Evolutionary conservation across 1,284 basidiomycete genomes (phyloP), one percentile per base, ranked within the genome.

Genomic region (Waitea zeae): DNA sequence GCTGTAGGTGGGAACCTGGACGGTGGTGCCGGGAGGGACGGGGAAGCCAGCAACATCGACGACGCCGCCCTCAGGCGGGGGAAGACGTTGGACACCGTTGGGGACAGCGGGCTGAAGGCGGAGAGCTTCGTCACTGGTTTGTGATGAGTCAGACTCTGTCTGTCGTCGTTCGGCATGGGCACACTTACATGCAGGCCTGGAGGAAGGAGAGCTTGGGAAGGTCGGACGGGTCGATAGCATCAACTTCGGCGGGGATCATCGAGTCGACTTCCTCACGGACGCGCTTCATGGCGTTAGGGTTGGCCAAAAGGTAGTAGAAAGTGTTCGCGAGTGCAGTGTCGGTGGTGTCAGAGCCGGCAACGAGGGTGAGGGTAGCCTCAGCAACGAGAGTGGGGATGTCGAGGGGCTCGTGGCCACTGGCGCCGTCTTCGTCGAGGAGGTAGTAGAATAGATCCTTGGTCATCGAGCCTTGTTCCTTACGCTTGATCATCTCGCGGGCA

Each of bases 401-500:
- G 41, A 48, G 17, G 49, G 49, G 33, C 35, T n/a, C 41, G 24
- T 9, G 43, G 14, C 9, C 14, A 9, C 39, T 40, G 7, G 47
- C 33, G 9, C 49, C 50, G 31, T 55, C 58, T 45, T 62, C 57
- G 31, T 59, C 52, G 20, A 52, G 58, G 14, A 65, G 41, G 42
- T 65, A 53, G 42, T 61, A 55, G 44, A 59, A 65, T 6, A 65
- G 45, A 40, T 65, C 63, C 38, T 59, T 61, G n/a, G 48, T 41
- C 12, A 12, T 35, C 22, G 14, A 17, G 6, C 34, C 18, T 31
- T 9, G 52, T 53, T 1, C 52, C 51, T 18, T 42, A 37, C 31
- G 46, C n/a, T 33, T 11, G 28, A 12, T 17, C 6, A 35, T n/a
- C 13, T 19, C 30, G 26, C 26, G 12, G n/a, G 20, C 12, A 6